Percentiles rank a stretch among this genome's conserved stretches.
Conservation (phyloP, 176 grass and related monocot species). For the Oryza glumipatula region DNA sequence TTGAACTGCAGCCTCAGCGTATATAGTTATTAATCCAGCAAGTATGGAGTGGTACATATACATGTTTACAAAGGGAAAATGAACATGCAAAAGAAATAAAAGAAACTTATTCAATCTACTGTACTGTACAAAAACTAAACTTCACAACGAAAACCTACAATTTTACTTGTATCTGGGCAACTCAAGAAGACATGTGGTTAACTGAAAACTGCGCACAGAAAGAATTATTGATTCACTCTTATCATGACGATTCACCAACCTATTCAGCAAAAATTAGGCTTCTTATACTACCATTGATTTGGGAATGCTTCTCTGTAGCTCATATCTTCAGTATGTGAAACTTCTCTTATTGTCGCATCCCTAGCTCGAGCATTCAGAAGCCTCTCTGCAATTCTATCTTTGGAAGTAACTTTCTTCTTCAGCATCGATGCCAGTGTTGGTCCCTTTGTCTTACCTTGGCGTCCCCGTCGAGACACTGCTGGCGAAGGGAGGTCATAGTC, state of each 20-base stretch:
- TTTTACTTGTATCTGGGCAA: not conserved
- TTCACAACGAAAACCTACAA: not conserved
- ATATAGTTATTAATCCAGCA: not conserved
- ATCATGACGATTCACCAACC: not conserved
- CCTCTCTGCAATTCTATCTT: conserved; percentile 82
- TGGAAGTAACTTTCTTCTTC: conserved; percentile 84
- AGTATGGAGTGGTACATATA: not conserved
- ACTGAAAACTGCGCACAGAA: not conserved
- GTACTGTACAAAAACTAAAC: conserved; percentile 25
- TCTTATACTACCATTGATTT: conserved; percentile 69
- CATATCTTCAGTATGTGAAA: conserved; percentile 60
- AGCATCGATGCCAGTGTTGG: conserved; percentile 84
- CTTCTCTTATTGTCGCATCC: conserved; percentile 54
- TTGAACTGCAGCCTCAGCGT: not conserved
- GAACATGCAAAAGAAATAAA: conserved; percentile 4
- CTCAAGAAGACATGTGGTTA: not conserved
- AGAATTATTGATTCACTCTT: not conserved
- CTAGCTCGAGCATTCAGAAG: conserved; percentile 58
- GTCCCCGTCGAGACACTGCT: conserved; percentile 33
- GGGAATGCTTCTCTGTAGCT: conserved; percentile 80
- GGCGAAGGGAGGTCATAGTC: conserved; percentile 54
- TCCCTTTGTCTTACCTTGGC: conserved; percentile 54
- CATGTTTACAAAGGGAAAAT: not conserved
- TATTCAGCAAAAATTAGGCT: conserved; percentile 18
- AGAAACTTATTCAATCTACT: conserved; percentile 3